phyloP scores from a whole-genome alignment of 2,329 filamentous ascomycete genomes.

The Paraconiothyrium brasiliense region DNA sequence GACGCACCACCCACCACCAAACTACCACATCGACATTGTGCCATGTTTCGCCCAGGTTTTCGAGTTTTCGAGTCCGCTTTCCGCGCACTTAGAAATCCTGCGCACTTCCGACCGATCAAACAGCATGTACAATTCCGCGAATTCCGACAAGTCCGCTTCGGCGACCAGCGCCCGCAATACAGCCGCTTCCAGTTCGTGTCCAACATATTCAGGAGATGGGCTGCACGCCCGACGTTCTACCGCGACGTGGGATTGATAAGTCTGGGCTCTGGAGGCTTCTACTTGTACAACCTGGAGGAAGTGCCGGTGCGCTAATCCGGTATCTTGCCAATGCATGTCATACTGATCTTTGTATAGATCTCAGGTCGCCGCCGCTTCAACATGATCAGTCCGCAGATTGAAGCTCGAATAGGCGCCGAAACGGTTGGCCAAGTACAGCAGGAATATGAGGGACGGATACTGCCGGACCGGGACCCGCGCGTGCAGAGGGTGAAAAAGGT shows the following conservation, averaged over 20 bases:
- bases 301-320: constrained; percentile 63
- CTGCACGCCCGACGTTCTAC: constrained; percentile 57
- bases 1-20: neutral
- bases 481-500: constrained; percentile 68
- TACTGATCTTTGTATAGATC: constrained; percentile 52
- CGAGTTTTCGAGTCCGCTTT: constrained; percentile 14
- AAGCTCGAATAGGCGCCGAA: constrained; percentile 63
- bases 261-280: constrained; percentile 62
- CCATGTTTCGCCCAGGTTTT: constrained; percentile 18
- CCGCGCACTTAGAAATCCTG: constrained; percentile 2
- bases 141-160: constrained; percentile 38
- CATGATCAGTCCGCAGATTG: constrained; percentile 65
- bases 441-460: constrained; percentile 63
- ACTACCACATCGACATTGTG: neutral
- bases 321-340: neutral
- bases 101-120: constrained; percentile 7
- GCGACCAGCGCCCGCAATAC: constrained; percentile 36
- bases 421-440: constrained; percentile 68
- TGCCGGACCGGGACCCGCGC: constrained; percentile 68
- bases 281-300: constrained; percentile 73
- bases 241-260: constrained; percentile 56
- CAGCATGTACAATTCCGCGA: constrained; percentile 26
- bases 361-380: constrained; percentile 79
- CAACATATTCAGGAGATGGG: constrained; percentile 51
- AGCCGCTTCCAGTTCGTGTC: constrained; percentile 37